phyloP scores from a whole-genome alignment of 2,329 filamentous ascomycete genomes.

The Aureobasidium pullulans region DNA sequence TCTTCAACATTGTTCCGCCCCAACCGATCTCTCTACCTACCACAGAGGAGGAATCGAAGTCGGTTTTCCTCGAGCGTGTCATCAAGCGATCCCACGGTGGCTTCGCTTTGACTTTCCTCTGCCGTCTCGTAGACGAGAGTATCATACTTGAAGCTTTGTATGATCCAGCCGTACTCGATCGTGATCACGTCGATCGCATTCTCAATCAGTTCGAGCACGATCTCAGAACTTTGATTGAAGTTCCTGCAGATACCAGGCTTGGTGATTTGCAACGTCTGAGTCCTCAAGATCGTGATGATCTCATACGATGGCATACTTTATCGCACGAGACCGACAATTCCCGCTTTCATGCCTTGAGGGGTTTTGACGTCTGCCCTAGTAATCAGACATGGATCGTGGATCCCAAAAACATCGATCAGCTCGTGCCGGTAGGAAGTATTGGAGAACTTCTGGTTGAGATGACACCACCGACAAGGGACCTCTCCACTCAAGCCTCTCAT shows the following conservation, averaged over 20 bases:
- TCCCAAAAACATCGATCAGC: neutral
- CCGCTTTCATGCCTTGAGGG: too few species aligned
- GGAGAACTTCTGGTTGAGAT: neutral
- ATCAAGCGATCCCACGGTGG: neutral
- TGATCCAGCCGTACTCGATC: neutral
- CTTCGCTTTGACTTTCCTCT: neutral
- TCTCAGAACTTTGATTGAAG: neutral
- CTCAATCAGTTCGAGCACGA: neutral
- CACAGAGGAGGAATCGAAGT: neutral
- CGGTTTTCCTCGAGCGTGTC: neutral
- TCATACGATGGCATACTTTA: neutral
- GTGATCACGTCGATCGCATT: neutral
- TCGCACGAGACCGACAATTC: too few species aligned
- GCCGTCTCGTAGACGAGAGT: neutral
- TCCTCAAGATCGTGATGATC: neutral
- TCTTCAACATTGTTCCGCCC: neutral
- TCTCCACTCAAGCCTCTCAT: neutral
- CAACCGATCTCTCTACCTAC: neutral
- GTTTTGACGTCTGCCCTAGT: too few species aligned
- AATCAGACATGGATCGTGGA: neutral
- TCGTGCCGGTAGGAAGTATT: neutral
- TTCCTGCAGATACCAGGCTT: neutral
- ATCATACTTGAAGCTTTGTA: neutral
- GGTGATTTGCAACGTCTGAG: neutral
- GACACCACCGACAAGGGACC: neutral